Conservation (phyloP, 176 grass and related monocot genomes). For the Areca catechu region DNA sequence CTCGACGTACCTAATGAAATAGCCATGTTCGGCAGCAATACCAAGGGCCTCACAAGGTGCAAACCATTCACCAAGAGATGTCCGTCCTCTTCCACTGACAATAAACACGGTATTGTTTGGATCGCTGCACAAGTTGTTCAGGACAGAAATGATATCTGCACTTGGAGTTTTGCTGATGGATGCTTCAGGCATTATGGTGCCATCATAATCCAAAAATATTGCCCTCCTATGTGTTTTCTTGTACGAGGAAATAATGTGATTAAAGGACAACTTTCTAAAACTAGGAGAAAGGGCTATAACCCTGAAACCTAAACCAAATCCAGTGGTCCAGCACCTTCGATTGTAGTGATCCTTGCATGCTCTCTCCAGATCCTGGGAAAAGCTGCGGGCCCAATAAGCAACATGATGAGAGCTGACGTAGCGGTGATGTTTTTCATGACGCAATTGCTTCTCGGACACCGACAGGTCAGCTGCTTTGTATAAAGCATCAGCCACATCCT, state of each 20-base stretch:
- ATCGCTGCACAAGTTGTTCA: conserved; percentile 68
- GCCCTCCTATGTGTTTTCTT: conserved; percentile 31
- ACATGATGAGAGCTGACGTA: conserved; percentile 91
- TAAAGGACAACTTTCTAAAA: conserved; percentile 68
- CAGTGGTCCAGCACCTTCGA: conserved; percentile 75
- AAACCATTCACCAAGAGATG: conserved; percentile 67
- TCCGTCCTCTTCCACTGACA: conserved; percentile 69
- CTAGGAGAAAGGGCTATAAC: conserved; percentile 72
- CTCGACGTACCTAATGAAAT: conserved; percentile 62
- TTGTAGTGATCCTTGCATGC: conserved; percentile 90
- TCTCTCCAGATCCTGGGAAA: conserved; percentile 75
- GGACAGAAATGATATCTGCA: conserved; percentile 49
- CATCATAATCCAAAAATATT: conserved; percentile 92
- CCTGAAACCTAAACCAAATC: conserved; percentile 83
- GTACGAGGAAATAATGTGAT: conserved; percentile 60
- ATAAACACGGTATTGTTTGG: conserved; percentile 85
- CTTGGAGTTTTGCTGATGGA: conserved; percentile 59
- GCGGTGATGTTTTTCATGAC: conserved; percentile 97
- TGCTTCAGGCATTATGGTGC: conserved; percentile 58
- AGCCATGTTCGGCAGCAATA: conserved; percentile 89
- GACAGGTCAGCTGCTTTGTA: conserved; percentile 51
- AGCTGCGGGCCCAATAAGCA: conserved; percentile 67
- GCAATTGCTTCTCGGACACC: conserved; percentile 57
- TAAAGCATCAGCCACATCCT: conserved; percentile 75
- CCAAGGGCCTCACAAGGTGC: conserved; percentile 72